These are phyloP conservation scores for Lepiota brunneoincarnata DNA, from an alignment of 768 basidiomycete species.

Conservation along the genomic window DNA sequence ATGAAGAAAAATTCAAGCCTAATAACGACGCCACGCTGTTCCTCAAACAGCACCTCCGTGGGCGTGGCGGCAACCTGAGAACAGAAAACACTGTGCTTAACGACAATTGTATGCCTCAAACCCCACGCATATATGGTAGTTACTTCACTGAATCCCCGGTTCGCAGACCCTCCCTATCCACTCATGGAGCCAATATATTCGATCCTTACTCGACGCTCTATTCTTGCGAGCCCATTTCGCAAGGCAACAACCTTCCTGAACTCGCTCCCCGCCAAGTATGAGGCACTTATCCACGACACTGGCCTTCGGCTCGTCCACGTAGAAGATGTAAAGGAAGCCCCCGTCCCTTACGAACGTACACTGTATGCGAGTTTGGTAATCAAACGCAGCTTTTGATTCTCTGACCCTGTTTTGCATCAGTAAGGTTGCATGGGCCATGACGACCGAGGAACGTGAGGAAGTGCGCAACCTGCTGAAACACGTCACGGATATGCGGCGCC, in stretches of 20 bases:
- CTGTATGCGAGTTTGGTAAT: conserved; percentile 17
- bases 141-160: neutral
- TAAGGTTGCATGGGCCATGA: conserved; percentile 1
- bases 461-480: neutral
- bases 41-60: conserved; percentile 15
- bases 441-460: neutral
- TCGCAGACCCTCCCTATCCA: conserved; percentile 5
- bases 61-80: conserved; percentile 22
- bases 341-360: conserved; percentile 19
- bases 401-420: neutral
- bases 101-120: conserved; percentile 28
- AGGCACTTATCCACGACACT: neutral
- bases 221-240: conserved; percentile 45
- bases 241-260: conserved; percentile 11
- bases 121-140: neutral
- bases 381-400: neutral
- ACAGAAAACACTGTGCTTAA: conserved; percentile 38
- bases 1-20: conserved; percentile 7
- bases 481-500: conserved; percentile 4
- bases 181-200: conserved; percentile 36
- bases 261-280: neutral
- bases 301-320: conserved; percentile 22
- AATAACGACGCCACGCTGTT: conserved; percentile 1
- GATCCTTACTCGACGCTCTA: conserved; percentile 43
- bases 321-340: conserved; percentile 18